Base-by-base conservation (phyloP, 306 rosid genomes). In the Quercus engelmannii region DNA sequence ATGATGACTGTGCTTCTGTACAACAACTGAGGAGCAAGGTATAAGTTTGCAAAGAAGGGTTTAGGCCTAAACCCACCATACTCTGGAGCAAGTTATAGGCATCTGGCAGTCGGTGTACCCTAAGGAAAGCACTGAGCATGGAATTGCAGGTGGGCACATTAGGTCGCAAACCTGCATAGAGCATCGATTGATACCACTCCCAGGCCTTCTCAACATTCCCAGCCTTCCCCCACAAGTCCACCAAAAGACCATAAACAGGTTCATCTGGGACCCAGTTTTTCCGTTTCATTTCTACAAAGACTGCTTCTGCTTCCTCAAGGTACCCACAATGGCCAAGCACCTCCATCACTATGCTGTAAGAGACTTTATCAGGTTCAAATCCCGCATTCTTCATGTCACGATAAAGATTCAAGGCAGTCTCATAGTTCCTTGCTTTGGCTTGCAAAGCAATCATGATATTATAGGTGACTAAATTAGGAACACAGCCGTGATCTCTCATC, bases 331-430 rank as follows among this genome's bases (percentile, higher is more conserved):
- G 97, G 64, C 97, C 99, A 82, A 92, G 96, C 73, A 93, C 99
- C 91, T 94, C 97, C 99, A 92, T 94, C 49, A 94, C 93, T 86
- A 94, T 94, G 87, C 95, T 91, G 76, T 92, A 94, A 23, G 97
- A 92, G 76, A 94, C 97, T 75, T 90, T 92, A 84, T 94, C 99
- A 5, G 97, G 99, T 81, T 86, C 85, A 81, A 91, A 94, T 59
- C 97, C 97, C 2, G 91, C 96, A 84, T 84, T 86, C 81, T 94
- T 90, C 97, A 94, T 90, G 65, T 91, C 91, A 35, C 90, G 93
- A 76, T 91, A 94, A 41, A 94, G 87, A 78, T 87, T 89, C 83
- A 94, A 81, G 10, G 97, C 94, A 58, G 88, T 80, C 84, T 89
- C 87, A 54, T 92, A 92, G 79, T 94, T 94, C 86, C 99, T 89